phyloP scores from a whole-genome alignment of 768 basidiomycete species.

The Pleurotus cornucopiae region DNA sequence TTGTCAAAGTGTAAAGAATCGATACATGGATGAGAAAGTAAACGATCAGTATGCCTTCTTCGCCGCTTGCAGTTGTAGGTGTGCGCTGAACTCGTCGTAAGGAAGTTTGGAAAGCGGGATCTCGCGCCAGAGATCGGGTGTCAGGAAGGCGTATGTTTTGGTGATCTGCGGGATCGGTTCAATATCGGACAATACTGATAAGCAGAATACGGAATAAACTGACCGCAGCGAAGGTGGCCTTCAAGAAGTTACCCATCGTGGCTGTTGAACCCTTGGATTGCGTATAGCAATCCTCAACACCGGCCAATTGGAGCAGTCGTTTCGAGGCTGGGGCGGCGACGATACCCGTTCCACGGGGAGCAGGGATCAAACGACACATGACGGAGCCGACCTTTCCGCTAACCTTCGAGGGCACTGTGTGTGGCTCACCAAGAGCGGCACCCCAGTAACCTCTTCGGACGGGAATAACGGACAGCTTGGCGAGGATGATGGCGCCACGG shows the following conservation, averaged over 20 bases:
- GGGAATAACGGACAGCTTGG: slow-evolving; percentile 96
- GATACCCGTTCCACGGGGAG: slow-evolving; percentile 98
- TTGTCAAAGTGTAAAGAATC: slow-evolving; percentile 5
- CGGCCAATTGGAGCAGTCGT: slow-evolving; percentile 94
- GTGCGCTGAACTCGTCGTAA: slow-evolving; percentile 93
- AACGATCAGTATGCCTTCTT: slow-evolving; percentile 63
- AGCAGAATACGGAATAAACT: slow-evolving; percentile 18
- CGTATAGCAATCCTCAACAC: slow-evolving; percentile 97
- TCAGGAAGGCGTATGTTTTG: slow-evolving; percentile 97
- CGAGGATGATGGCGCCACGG: slow-evolving; percentile 98
- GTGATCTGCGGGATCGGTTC: slow-evolving; percentile 60
- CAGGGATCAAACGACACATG: slow-evolving; percentile 98
- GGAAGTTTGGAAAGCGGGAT: slow-evolving; percentile 87
- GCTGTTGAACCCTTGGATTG: slow-evolving; percentile 98
- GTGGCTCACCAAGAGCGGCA: slow-evolving; percentile 96
- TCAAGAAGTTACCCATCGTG: slow-evolving; percentile 98
- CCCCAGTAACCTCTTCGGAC: slow-evolving; percentile 99
- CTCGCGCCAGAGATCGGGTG: slow-evolving; percentile 96
- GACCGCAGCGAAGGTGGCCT: slow-evolving; percentile 92
- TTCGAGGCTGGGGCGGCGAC: slow-evolving; percentile 98
- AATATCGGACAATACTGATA: slow-evolving; percentile 2
- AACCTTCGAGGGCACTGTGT: slow-evolving; percentile 98
- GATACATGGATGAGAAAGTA: slow-evolving; percentile 10
- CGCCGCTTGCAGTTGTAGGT: slow-evolving; percentile 78
- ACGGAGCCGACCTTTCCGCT: slow-evolving; percentile 98